Conservation (phyloP, 192 early-diverging fungal genomes). For the Chytriomyces confervae region DNA sequence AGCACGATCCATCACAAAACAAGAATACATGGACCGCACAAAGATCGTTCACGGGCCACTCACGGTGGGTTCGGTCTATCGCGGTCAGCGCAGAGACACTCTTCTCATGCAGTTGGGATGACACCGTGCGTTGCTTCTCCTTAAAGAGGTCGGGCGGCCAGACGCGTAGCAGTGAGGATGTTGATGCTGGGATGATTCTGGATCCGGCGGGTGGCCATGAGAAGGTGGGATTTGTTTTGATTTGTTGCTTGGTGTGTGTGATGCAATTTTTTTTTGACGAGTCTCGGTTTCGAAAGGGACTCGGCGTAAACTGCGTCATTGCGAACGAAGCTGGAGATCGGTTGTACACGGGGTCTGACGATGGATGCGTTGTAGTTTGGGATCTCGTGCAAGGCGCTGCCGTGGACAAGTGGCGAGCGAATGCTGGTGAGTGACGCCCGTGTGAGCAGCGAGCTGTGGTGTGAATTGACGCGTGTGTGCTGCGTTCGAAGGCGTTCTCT, state of each 20-base stretch:
- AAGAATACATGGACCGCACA: too few species aligned
- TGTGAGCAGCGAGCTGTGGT: neutral
- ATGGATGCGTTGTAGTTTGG: slow-evolving; percentile 35
- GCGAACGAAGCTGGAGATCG: slow-evolving; percentile 27
- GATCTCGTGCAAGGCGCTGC: slow-evolving; percentile 26
- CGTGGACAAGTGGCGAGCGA: slow-evolving; percentile 21
- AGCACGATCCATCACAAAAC: too few species aligned
- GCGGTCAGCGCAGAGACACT: slow-evolving; percentile 21
- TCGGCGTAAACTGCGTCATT: slow-evolving; percentile 29
- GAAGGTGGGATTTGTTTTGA: neutral
- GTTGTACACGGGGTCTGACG: slow-evolving; percentile 38
- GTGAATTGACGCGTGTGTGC: too few species aligned
- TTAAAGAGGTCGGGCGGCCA: slow-evolving; percentile 23
- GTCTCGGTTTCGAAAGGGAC: slow-evolving; percentile 2
- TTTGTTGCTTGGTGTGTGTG: neutral
- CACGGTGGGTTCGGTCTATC: slow-evolving; percentile 38
- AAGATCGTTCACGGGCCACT: slow-evolving; percentile 37
- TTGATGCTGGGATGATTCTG: neutral
- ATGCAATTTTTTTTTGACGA: neutral
- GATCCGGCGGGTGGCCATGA: too few species aligned
- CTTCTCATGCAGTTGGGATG: slow-evolving; percentile 44
- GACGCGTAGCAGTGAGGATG: neutral
- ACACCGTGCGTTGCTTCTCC: slow-evolving; percentile 38
- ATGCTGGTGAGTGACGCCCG: neutral
- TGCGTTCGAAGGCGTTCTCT: neutral